A percentile compares a stretch with the other conserved stretches of the same genome.
phyloP scores from a whole-genome alignment of 2,329 filamentous ascomycete genomes.

The Clonostachys solani region DNA sequence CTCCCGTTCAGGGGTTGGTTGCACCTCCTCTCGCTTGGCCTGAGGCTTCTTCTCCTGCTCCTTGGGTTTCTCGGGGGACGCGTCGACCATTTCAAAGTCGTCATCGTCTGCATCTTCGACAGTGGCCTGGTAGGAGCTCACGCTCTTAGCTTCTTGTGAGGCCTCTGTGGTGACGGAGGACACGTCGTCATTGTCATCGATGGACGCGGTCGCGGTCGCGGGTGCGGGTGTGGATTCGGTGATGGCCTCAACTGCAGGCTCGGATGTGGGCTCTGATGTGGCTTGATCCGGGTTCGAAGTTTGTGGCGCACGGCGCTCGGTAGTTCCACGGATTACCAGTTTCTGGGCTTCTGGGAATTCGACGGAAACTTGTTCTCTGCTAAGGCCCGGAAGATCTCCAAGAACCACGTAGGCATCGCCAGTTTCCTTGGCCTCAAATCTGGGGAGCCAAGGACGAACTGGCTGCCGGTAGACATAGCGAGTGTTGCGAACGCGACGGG shows the following conservation, averaged over 20 bases:
- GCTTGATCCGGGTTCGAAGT: too few relatives aligned
- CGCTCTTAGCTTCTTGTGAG: not conserved
- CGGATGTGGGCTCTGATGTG: too few relatives aligned
- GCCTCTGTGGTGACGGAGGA: not conserved
- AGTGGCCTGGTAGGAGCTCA: not conserved
- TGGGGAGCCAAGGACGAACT: slow-evolving; percentile 50
- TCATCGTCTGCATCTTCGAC: not conserved
- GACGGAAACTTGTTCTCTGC: slow-evolving; percentile 62
- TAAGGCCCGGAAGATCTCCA: slow-evolving; percentile 65
- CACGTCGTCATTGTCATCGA: too few relatives aligned
- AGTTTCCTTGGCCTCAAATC: slow-evolving; percentile 66
- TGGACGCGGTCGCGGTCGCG: not conserved
- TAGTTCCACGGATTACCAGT: slow-evolving; percentile 58
- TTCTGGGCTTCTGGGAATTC: slow-evolving; percentile 67
- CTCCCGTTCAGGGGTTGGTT: not conserved
- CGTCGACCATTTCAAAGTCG: not conserved
- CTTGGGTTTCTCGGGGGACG: not conserved
- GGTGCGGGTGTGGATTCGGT: not conserved
- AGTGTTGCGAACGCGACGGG: not conserved
- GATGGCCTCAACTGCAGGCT: not conserved
- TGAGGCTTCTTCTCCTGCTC: not conserved
- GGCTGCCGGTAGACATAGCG: not conserved
- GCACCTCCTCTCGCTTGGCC: not conserved
- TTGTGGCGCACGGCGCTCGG: not conserved
- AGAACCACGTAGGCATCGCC: slow-evolving; percentile 60